Base-by-base conservation (phyloP, 257 asterid genomes). In the Forsythia suspensa region DNA sequence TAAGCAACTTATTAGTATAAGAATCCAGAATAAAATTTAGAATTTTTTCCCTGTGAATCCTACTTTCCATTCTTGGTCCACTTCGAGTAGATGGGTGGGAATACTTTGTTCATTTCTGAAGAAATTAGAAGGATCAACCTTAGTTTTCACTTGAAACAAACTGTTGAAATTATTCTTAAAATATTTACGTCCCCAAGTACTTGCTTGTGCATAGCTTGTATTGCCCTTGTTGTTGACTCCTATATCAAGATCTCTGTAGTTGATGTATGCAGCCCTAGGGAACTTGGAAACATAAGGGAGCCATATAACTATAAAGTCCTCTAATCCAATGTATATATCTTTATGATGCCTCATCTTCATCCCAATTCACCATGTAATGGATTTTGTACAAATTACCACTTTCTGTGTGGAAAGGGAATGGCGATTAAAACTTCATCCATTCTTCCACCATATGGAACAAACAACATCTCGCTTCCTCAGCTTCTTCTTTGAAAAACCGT, bases 361-460 rank as follows among this genome's bases (percentile, higher is more conserved):
- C 66, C 66, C 66, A 57, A n/a, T 18, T n/a, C 10, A 57, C 66
- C 3, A n/a, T n/a, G 21, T 57, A 57, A 57, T 5, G 4, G 34
- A 57, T 57, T 57, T 57, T 8, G 34, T 57, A 57, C 66, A 57
- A 8, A 20, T 57, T 57, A n/a, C 66, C 66, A n/a, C 24, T 11
- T 29, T 57, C 34, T 57, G 10, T 57, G 66, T 6, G 66, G 66
- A n/a, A 57, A 57, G 29, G 66, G 66, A 6, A n/a, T 57, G 9
- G 66, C 2, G 66, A 57, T 7, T 57, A 34, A 57, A 57, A 57
- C 34, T 57, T 57, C 66, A n/a, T 57, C 66, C 66, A 55, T 86
- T 77, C 77, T 77, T 43, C 86, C 88, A 0, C 90, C 86, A 9
- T 55, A 55, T n/a, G 65, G 65, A n/a, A 55, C 24, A 10, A n/a